Base-by-base conservation (phyloP, 1,284 basidiomycete genomes). In the Cystobasidiaceae sp. region DNA sequence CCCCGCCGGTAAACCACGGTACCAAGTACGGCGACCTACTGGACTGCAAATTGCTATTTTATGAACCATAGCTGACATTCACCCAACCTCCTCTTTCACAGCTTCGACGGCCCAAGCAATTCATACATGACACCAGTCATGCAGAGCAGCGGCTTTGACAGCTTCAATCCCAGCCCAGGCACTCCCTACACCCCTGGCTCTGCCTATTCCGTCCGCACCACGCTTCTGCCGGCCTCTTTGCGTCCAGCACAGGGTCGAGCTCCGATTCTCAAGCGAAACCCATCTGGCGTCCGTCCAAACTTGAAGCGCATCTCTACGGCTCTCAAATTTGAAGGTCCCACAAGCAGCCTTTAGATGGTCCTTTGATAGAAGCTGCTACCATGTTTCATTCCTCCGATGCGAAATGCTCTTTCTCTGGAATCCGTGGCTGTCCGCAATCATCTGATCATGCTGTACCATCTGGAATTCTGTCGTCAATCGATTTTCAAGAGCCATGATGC, bases 111-210 rank as follows among this genome's bases (percentile, higher is more conserved):
- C 30, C 21, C 50, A 19, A 15, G 50, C 19, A 34, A 52, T 23
- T 30, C 50, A n/a, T 52, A 52, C 13, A 52, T 34, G 2, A 52
- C 50, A 8, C 50, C 50, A 32, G 28, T 34, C 11, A 52, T 52
- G 50, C 30, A n/a, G 2, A 52, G 23, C 23, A 13, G 23, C 15
- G 50, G 50, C 15, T 52, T 52, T 21, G 50, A 52, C 25, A 52
- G 39, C 11, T 28, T 30, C 2, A 9, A 30, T n/a, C 23, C 25
- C 4, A 56, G 54, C 27, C 54, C 41, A n/a, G 13, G 15, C 11
- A 43, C 54, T 11, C 54, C 54, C 17, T 30, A 30, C 8, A 56
- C 54, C 4, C 54, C 54, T 13, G 54, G 54, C 21, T 56, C 54
- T n/a, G 54, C 54, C 11, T 56, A 56, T 32, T 56, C 54, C 4